A percentile compares a stretch with the other conserved stretches of the same genome.
Evolutionary conservation across 768 basidiomycete species (phyloP).

Genomic region (Rhodosporidiobolus sp.): DNA sequence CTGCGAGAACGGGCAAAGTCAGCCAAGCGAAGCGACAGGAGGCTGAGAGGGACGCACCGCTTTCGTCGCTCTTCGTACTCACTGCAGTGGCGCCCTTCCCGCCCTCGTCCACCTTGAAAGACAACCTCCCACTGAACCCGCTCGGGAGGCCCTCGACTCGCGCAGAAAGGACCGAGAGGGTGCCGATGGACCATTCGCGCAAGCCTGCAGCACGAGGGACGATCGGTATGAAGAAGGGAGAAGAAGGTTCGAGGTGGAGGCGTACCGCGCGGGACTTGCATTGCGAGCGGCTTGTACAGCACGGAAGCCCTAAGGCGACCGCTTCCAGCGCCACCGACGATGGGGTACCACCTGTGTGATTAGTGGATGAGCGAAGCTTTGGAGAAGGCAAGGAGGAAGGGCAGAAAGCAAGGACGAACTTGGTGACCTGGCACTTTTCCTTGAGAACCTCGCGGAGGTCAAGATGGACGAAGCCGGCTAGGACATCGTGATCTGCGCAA

Average conservation of each 20-base stretch:
- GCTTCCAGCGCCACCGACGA: conserved; percentile 12
- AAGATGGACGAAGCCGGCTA: conserved; percentile 24
- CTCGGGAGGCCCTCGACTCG: neutral
- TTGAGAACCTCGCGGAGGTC: conserved; percentile 8
- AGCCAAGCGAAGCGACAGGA: neutral
- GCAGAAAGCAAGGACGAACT: neutral
- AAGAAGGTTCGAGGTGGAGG: neutral
- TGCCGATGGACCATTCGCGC: conserved; percentile 16
- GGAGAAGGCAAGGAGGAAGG: no score
- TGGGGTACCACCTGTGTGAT: conserved; percentile 10
- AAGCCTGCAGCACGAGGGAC: neutral
- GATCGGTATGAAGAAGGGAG: neutral
- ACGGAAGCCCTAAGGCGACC: conserved; percentile 32
- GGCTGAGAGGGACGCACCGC: neutral
- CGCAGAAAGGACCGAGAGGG: neutral
- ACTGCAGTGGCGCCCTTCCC: neutral
- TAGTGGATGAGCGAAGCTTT: neutral
- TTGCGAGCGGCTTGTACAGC: conserved; percentile 28
- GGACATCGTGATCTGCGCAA: conserved; percentile 23
- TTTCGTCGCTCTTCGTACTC: neutral
- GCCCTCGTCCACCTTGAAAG: neutral
- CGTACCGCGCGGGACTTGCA: conserved; percentile 10
- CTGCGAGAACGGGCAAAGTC: neutral
- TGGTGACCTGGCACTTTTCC: conserved; percentile 22
- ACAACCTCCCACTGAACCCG: neutral